Evolutionary conservation across 805 yeast genomes (phyloP), one percentile per base, ranked within the genome.

Genomic region (Wickerhamiella azyma): DNA sequence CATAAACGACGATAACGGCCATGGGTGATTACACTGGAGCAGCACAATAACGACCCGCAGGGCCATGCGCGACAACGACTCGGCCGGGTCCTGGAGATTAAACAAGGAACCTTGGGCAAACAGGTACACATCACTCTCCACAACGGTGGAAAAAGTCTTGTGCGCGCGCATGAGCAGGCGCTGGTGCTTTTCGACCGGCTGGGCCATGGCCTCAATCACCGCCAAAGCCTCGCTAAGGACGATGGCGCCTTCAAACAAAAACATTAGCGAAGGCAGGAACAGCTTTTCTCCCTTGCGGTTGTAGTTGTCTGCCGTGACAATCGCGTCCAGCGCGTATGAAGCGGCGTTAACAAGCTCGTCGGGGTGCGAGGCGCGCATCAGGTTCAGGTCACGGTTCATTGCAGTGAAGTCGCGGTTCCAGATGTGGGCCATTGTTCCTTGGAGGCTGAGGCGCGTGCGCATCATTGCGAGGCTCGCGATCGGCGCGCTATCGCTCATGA

Each of bases 401-500:
- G 57, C 59, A 5, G 49, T 50, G 58, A 64, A 69, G 40, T 66
- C 65, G 30, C 66, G 63, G 9, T 50, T 48, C 72, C 72, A 69
- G 45, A 69, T 54, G 8, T 59, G 56, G 13, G 18, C 14, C 18
- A 26, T 16, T 16, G 63, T 62, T n/a, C 56, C 56, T 7, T 65
- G 52, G 37, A 67, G 48, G 41, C 66, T 68, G 43, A 69, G 55
- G 46, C 59, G 56, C 26, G 55, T 57, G 30, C 53, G 65, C 51
- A 56, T 64, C 51, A 56, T 67, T 35, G 58, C 68, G 53, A 53
- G 61, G 18, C 63, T 65, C 40, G 59, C 62, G 37, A 69, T 51
- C 8, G 69, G 65, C 16, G 67, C 64, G n/a, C 71, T 66, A 40
- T 68, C 72, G 46, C 64, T 54, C 62, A 65, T 66, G 24, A 68